phyloP scores from a whole-genome alignment of 1,139 yeast species.

The Debaryomycetaceae sp. region DNA sequence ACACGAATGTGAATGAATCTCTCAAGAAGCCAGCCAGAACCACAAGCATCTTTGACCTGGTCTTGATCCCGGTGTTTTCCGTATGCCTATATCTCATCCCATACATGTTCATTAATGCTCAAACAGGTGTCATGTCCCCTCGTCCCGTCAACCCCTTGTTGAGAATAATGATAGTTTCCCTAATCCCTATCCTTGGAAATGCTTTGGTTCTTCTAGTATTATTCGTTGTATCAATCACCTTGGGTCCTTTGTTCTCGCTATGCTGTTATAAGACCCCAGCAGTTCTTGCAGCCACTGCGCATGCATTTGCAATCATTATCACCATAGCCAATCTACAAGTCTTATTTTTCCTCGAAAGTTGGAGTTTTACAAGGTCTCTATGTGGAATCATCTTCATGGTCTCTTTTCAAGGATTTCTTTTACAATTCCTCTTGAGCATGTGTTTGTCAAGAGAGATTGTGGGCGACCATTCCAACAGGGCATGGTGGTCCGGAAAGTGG shows the following conservation, averaged over 20 bases:
- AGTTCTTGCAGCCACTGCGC: slow-evolving; percentile 49
- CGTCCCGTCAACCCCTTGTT: slow-evolving; percentile 51
- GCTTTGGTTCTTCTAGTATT: slow-evolving; percentile 35
- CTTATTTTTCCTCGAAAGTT: slow-evolving; percentile 61
- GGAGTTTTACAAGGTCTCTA: slow-evolving; percentile 55
- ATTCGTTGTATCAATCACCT: slow-evolving; percentile 44
- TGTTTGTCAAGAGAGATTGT: slow-evolving; percentile 59
- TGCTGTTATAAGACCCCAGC: slow-evolving; percentile 37
- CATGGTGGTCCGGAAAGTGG: slow-evolving; percentile 94
- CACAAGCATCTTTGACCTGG: slow-evolving; percentile 52
- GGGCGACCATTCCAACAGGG: slow-evolving; percentile 53
- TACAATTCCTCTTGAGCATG: slow-evolving; percentile 37
- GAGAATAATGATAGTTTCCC: slow-evolving; percentile 47
- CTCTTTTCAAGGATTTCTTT: slow-evolving; percentile 52
- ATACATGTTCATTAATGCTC: slow-evolving; percentile 67
- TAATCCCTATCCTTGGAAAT: slow-evolving; percentile 55
- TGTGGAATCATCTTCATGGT: slow-evolving; percentile 56
- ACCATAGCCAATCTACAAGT: slow-evolving; percentile 57
- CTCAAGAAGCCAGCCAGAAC: slow-evolving; percentile 40
- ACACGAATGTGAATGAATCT: slow-evolving; percentile 4
- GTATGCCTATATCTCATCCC: slow-evolving; percentile 50
- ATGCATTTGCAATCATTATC: slow-evolving; percentile 46
- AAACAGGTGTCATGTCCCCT: slow-evolving; percentile 52
- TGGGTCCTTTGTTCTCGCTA: slow-evolving; percentile 41
- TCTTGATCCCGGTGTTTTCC: slow-evolving; percentile 46